Base-by-base conservation (phyloP, 192 early-diverging fungal genomes). In the Rhizophagus prolifer region DNA sequence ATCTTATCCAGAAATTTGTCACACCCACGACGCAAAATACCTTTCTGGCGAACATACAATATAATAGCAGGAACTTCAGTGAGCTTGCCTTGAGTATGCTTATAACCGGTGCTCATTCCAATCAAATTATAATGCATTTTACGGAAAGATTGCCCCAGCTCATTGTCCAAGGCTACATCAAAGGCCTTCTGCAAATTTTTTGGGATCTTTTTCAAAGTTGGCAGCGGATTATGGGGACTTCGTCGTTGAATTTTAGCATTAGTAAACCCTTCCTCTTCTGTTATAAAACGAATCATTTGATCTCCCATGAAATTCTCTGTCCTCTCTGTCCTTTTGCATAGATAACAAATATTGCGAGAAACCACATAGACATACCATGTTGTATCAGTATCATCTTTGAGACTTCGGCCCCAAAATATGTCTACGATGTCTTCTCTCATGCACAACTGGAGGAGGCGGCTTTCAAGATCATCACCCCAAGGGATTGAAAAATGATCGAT, bases 371-470 rank as follows among this genome's bases (percentile, higher is more conserved):
- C 2, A 68, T 16, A 2, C 36, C 66, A 68, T 16, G 34, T 68
- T 68, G 34, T 23, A n/a, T 68, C 66, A 13, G n/a, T n/a, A 31
- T 34, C 36, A 9, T 68, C 31, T 63, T 63, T 63, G 4, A 63
- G 62, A 21, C 2, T 68, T 41, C 16, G 36, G 4, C 36, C 36
- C 70, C 70, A 71, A 19, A 71, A 71, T 71, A 71, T 71, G 23
- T 71, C 26, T 26, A 58, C 47, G 25, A 71, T n/a, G 41, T 71
- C 46, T 12, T 58, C 28, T 47, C 10, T 58, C 47, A 5, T 0
- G 5, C 58, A 58, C 1, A 71, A 46, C 70, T 71, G 16, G 44
- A 26, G 9, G 47, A 71, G 47, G 47, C 47, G 47, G 16, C 26
- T 26, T 26, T 71, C 47, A 13, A 71, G 47, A 71, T 28, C 25